Evolutionary conservation across 768 basidiomycete genomes (phyloP), one percentile per base, ranked within the genome.

Genomic region (Lactifluus volemus): DNA sequence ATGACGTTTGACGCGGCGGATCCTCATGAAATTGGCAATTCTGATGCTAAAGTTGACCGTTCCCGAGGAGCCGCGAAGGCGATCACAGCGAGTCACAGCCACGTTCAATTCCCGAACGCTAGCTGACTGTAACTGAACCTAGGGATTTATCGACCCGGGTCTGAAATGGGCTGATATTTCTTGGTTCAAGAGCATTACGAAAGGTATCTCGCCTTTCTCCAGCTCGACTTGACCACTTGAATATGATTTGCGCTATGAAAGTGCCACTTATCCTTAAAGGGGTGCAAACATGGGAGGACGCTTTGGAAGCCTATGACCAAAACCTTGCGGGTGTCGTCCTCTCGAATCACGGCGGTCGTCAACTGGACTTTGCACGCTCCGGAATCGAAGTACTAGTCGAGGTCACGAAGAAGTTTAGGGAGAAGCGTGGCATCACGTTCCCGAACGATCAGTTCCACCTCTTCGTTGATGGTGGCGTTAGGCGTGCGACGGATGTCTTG

Each of bases 61-160:
- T 85, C 88, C 55, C 90, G 97, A 70, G 96, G 96, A 38, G 95
- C 92, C 9, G 94, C 97, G 5, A 77, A 93, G 61, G 96, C 96
- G 12, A 98, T 98, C 70, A 91, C 87, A 60, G 89, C 89, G 73
- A 59, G 85, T 71, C 34, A 30, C 44, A n/a, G 19, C 21, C 21
- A 2, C 14, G 3, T 41, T 52, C 21, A 12, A 25, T 29, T 5
- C n/a, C 32, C 19, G 19, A 12, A 12, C 5, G 38, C 10, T 15
- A 41, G 6, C 45, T 45, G 39, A 60, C 45, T 29, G 34, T 17
- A 34, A 34, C 21, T 21, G 32, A 51, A 32, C 9, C 4, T 58
- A 94, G 84, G 89, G 90, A 1, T 99, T 99, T 74, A 98, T 98
- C 65, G 97, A 99, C 70, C 93, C 96, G 0, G 81, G 85, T 2